A percentile compares a stretch with the other conserved stretches of the same genome.
phyloP scores from a whole-genome alignment of 768 basidiomycete genomes.

The Zangia roseola region DNA sequence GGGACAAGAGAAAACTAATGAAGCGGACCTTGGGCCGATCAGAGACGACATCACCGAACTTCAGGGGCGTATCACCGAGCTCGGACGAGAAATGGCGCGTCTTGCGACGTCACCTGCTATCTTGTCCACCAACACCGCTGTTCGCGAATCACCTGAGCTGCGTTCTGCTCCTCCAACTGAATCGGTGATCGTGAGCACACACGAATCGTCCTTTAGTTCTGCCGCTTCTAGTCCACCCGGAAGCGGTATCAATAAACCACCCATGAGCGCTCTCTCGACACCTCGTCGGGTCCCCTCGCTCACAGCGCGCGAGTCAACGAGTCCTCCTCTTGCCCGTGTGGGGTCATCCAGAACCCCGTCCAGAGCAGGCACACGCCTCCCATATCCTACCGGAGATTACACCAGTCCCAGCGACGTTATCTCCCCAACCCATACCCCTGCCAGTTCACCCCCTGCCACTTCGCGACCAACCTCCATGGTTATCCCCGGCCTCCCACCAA shows the following conservation, averaged over 20 bases:
- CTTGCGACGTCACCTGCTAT: conserved; percentile 51
- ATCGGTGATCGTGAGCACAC: conserved; percentile 41
- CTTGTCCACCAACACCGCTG: conserved; percentile 46
- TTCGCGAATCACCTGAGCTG: conserved; percentile 44
- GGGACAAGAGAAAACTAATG: conserved; percentile 30
- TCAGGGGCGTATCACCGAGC: conserved; percentile 68
- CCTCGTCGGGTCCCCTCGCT: conserved; percentile 32
- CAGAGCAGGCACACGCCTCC: conserved; percentile 49
- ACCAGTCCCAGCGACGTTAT: conserved; percentile 57
- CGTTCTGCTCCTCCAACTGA: conserved; percentile 45
- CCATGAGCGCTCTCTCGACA: conserved; percentile 20
- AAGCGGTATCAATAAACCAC: conserved; percentile 13
- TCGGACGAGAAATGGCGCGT: conserved; percentile 80
- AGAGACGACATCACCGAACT: conserved; percentile 72
- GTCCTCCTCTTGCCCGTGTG: conserved; percentile 55
- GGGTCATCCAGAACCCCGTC: conserved; percentile 33
- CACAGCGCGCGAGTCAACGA: conserved; percentile 62
- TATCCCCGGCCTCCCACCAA: conserved; percentile 45
- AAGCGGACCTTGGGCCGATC: conserved; percentile 49
- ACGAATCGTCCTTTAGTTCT: conserved; percentile 26
- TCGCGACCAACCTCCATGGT: conserved; percentile 43
- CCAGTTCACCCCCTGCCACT: conserved; percentile 46
- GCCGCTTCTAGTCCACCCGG: conserved; percentile 14
- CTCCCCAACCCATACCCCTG: conserved; percentile 33
- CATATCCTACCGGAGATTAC: conserved; percentile 85